phyloP scores from a whole-genome alignment of 768 basidiomycete genomes.

The Suillus subalutaceus region DNA sequence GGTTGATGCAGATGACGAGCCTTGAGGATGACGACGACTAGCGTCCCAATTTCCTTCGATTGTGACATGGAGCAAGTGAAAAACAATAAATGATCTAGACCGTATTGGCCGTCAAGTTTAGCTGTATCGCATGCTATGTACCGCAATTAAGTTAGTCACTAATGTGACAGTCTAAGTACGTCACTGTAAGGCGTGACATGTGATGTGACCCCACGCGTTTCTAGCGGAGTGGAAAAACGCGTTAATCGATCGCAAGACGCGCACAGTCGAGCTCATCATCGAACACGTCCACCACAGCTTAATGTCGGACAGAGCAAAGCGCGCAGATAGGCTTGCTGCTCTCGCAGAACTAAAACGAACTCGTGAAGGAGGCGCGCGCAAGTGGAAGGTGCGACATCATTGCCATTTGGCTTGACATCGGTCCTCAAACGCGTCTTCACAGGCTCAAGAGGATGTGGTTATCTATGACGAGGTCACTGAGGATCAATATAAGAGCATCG shows the following conservation, averaged over 20 bases:
- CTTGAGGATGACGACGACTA: slow-evolving; percentile 85
- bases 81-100: neutral
- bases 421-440: slow-evolving; percentile 27
- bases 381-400: slow-evolving; percentile 53
- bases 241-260: slow-evolving; percentile 19
- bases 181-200: neutral
- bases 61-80: slow-evolving; percentile 30
- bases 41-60: slow-evolving; percentile 68
- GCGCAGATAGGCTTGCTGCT: slow-evolving; percentile 42
- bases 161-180: neutral
- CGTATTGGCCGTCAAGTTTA: neutral
- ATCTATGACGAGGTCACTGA: slow-evolving; percentile 92
- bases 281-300: slow-evolving; percentile 18
- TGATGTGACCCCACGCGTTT: slow-evolving; percentile 7
- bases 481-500: slow-evolving; percentile 85
- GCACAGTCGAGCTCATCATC: slow-evolving; percentile 9
- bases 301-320: slow-evolving; percentile 30
- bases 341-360: slow-evolving; percentile 59
- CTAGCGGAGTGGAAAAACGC: slow-evolving; percentile 25
- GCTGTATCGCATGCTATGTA: neutral
- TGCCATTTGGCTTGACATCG: slow-evolving; percentile 7
- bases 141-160: neutral
- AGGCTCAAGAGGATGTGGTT: slow-evolving; percentile 60
- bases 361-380: slow-evolving; percentile 59
- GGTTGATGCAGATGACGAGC: slow-evolving; percentile 85